A percentile compares a stretch with the other conserved stretches of the same genome.
Conservation (phyloP, 495 filamentous ascomycete genomes). For the Aspergillus funiculosus region DNA sequence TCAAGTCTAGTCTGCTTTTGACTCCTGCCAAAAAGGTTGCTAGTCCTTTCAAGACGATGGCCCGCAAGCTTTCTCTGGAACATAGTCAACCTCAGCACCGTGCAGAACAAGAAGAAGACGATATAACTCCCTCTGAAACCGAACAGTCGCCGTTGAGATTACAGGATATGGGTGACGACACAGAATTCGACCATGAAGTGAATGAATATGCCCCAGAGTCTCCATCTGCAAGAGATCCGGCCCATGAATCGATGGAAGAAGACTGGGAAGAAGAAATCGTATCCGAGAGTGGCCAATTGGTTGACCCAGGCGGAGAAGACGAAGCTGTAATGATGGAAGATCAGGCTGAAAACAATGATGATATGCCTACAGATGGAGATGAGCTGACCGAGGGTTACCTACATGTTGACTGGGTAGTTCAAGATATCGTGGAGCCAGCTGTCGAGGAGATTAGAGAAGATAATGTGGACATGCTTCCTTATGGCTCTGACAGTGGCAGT, state of each 20-base stretch:
- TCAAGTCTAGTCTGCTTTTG: slow-evolving; percentile 36
- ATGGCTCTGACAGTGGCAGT: neutral
- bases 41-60: slow-evolving; percentile 36
- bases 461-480: neutral
- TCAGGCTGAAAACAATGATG: no score
- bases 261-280: neutral
- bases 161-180: slow-evolving; percentile 1
- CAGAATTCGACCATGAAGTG: slow-evolving; percentile 10
- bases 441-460: slow-evolving; percentile 3
- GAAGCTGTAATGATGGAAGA: no score
- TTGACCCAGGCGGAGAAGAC: neutral
- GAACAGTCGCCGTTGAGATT: slow-evolving; percentile 11
- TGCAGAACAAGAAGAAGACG: slow-evolving; percentile 5
- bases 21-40: slow-evolving; percentile 40
- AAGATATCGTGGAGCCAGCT: slow-evolving; percentile 13
- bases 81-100: no score
- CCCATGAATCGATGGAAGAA: neutral
- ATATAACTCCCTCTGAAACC: slow-evolving; percentile 13
- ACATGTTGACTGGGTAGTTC: slow-evolving; percentile 3
- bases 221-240: neutral
- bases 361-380: slow-evolving; percentile 3
- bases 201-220: neutral
- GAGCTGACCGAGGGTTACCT: slow-evolving; percentile 10
- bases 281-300: neutral
- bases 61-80: slow-evolving; percentile 14